phyloP scores from a whole-genome alignment of 768 basidiomycete species.

The Hebeloma cylindrosporum region DNA sequence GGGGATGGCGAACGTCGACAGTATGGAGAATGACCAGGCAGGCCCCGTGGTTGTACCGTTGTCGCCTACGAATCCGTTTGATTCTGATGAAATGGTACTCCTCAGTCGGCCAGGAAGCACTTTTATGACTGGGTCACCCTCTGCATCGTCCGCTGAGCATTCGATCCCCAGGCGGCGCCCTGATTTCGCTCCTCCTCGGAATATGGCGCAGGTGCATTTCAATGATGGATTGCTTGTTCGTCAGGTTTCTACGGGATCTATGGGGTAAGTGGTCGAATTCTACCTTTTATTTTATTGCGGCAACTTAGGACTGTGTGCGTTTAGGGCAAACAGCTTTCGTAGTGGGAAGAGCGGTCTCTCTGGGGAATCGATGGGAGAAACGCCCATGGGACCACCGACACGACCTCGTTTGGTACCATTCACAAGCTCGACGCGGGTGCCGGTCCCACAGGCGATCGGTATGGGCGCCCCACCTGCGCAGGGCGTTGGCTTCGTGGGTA shows the following conservation, averaged over 20 bases:
- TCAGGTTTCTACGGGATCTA: slow-evolving; percentile 36
- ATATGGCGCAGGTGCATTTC: slow-evolving; percentile 44
- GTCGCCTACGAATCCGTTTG: slow-evolving; percentile 42
- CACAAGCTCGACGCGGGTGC: slow-evolving; percentile 65
- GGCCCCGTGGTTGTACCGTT: slow-evolving; percentile 25
- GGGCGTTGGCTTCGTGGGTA: slow-evolving; percentile 30
- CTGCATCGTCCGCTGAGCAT: slow-evolving; percentile 60
- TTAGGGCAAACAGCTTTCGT: slow-evolving; percentile 54
- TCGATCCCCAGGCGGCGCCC: slow-evolving; percentile 68
- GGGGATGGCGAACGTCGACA: slow-evolving; percentile 1
- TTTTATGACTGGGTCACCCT: slow-evolving; percentile 58
- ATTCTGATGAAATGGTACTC: slow-evolving; percentile 32
- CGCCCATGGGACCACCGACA: slow-evolving; percentile 29
- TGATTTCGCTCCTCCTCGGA: slow-evolving; percentile 65
- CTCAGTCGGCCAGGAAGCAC: slow-evolving; percentile 46
- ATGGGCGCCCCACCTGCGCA: slow-evolving; percentile 24
- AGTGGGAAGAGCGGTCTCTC: slow-evolving; percentile 46
- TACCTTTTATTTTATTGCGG: background rate
- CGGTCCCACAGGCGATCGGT: slow-evolving; percentile 51
- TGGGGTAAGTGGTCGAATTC: slow-evolving; percentile 20
- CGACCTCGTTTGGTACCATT: slow-evolving; percentile 72
- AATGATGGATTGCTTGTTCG: slow-evolving; percentile 34
- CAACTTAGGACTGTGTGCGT: slow-evolving; percentile 9
- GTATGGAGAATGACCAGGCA: slow-evolving; percentile 9
- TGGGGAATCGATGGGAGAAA: slow-evolving; percentile 34